phyloP scores from a whole-genome alignment of 129 eudicot genomes.

The Helianthus annuus region HanXRQr2.0-SUNRISE NC_035445.2:4881537-4882036 shows the following conservation, averaged over 20 bases:
- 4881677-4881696: neutral
- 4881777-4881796: no score
- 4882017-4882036: no score
- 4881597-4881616: constrained; percentile 73
- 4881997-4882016: no score
- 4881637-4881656: constrained; percentile 97
- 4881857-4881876: no score
- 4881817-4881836: neutral
- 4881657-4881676: constrained; percentile 25
- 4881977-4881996: no score
- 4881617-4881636: constrained; percentile 66
- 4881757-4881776: neutral
- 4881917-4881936: no score
- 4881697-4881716: neutral
- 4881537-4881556: constrained; percentile 81
- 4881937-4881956: no score
- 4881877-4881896: no score
- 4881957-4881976: no score
- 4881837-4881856: no score
- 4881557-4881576: constrained; percentile 77
- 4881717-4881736: neutral
- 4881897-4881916: no score
- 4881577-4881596: constrained; percentile 98
- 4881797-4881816: neutral
- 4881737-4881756: neutral